Percentiles rank a stretch among this genome's conserved stretches.
Conservation (phyloP, 2,329 filamentous ascomycete genomes). For the Orbilia javanica region DNA sequence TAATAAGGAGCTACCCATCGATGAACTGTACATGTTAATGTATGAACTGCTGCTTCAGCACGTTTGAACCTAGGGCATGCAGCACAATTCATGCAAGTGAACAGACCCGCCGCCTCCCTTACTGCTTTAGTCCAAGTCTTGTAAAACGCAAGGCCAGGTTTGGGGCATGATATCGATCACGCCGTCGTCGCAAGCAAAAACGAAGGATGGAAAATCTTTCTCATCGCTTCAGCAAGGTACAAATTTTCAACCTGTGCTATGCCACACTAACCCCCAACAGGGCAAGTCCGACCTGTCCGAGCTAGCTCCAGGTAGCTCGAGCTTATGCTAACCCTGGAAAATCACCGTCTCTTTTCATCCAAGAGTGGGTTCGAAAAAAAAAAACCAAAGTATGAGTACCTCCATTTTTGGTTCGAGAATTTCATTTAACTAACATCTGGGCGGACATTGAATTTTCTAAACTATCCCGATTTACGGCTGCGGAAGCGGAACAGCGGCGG, state of each 20-base stretch:
- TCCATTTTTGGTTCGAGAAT: constrained; percentile 29
- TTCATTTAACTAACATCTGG: constrained; percentile 36
- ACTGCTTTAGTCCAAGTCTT: constrained; percentile 50
- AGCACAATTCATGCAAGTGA: constrained; percentile 58
- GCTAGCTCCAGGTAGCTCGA: constrained; percentile 43
- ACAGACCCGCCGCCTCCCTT: constrained; percentile 54
- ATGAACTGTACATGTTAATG: constrained; percentile 56
- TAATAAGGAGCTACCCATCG: constrained; percentile 56
- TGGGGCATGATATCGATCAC: constrained; percentile 51
- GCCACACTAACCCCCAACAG: constrained; percentile 40
- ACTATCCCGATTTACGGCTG: constrained; percentile 50
- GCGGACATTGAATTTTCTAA: constrained; percentile 13
- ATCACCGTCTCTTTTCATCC: constrained; percentile 17
- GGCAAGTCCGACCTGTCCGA: constrained; percentile 38
- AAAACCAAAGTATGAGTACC: too few relatives aligned
- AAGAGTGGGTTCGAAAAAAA: not conserved
- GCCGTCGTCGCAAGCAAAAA: constrained; percentile 32
- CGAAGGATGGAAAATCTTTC: constrained; percentile 52
- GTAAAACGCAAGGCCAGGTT: constrained; percentile 52
- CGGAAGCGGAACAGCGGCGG: constrained; percentile 59
- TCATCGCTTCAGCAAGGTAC: constrained; percentile 59
- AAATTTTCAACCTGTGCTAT: constrained; percentile 42
- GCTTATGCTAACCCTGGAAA: constrained; percentile 46
- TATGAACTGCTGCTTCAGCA: constrained; percentile 46
- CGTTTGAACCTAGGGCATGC: constrained; percentile 57